phyloP scores from a whole-genome alignment of 2,329 filamentous ascomycete species.

The Corynespora cassiicola region DNA sequence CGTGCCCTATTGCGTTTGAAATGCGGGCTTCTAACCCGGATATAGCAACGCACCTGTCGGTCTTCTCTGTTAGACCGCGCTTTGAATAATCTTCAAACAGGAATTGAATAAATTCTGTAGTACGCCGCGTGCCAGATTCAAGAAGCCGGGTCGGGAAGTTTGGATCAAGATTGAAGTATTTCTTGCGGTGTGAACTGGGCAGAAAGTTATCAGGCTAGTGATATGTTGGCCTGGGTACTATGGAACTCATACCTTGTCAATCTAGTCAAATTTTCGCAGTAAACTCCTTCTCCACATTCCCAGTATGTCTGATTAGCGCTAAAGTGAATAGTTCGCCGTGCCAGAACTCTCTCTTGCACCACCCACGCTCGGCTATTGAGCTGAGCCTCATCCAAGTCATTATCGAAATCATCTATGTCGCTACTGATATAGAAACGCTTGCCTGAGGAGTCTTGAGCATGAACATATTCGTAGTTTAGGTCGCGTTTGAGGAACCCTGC shows the following conservation, averaged over 20 bases:
- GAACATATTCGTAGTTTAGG: slow-evolving; percentile 8
- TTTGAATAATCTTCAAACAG: slow-evolving; percentile 21
- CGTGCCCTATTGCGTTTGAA: slow-evolving; percentile 5
- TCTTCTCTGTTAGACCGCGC: slow-evolving; percentile 10
- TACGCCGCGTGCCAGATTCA: slow-evolving; percentile 6
- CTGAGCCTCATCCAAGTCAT: slow-evolving; percentile 10
- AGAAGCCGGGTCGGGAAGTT: slow-evolving; percentile 20
- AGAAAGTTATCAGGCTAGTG: slow-evolving; percentile 6
- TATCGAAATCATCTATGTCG: slow-evolving; percentile 19
- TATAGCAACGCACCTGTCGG: slow-evolving; percentile 21
- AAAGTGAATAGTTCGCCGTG: slow-evolving; percentile 25
- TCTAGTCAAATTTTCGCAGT: slow-evolving; percentile 21
- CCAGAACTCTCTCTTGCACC: slow-evolving; percentile 22
- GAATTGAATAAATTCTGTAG: slow-evolving; percentile 12
- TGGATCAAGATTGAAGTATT: slow-evolving; percentile 17
- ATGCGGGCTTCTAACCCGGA: slow-evolving; percentile 21
- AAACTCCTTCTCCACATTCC: slow-evolving; percentile 23
- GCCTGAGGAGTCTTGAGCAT: slow-evolving; percentile 10
- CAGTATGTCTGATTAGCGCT: slow-evolving; percentile 22
- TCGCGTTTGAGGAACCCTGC: slow-evolving; percentile 21
- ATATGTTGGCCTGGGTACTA: slow-evolving; percentile 1
- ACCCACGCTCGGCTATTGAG: slow-evolving; percentile 29
- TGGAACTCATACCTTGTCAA: slow-evolving; percentile 19
- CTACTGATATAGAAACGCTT: slow-evolving; percentile 15
- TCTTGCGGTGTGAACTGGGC: slow-evolving; percentile 12